phyloP scores from a whole-genome alignment of 2,329 filamentous ascomycete species.

The Cladosporium sp. region DNA sequence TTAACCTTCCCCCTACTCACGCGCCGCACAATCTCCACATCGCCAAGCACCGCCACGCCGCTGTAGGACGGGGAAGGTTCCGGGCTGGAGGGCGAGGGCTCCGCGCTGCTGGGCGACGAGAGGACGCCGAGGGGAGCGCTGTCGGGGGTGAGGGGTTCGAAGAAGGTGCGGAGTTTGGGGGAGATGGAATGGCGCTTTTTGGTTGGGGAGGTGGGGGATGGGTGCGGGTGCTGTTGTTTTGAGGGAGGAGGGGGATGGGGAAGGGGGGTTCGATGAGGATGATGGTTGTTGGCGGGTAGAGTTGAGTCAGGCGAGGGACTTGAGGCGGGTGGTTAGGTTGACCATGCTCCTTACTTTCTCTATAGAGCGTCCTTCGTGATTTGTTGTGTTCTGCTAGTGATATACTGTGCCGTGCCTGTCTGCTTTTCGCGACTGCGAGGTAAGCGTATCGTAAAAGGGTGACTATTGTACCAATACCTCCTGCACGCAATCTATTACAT shows the following conservation, averaged over 20 bases:
- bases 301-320: not conserved
- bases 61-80: not conserved
- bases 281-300: not conserved
- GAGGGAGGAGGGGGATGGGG: not conserved
- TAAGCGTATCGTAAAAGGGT: too few relatives aligned
- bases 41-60: not conserved
- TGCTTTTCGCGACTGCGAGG: too few relatives aligned
- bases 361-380: too few relatives aligned
- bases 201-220: not conserved
- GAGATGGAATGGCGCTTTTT: constrained; percentile 1
- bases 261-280: not conserved
- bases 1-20: constrained; percentile 8
- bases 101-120: not conserved
- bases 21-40: not conserved
- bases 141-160: not conserved
- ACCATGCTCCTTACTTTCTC: not conserved
- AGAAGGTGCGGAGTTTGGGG: constrained; percentile 9
- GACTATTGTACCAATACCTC: too few relatives aligned
- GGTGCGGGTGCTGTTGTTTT: not conserved
- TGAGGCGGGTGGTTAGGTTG: not conserved
- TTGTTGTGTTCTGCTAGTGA: too few relatives aligned
- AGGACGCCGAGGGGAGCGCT: not conserved
- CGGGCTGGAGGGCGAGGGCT: not conserved
- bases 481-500: too few relatives aligned
- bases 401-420: too few relatives aligned